A percentile compares a stretch with the other conserved stretches of the same genome.
These are phyloP conservation scores for Trichoderma sp. DNA, from an alignment of 2,329 filamentous ascomycete species.

Conservation along the genomic window DNA sequence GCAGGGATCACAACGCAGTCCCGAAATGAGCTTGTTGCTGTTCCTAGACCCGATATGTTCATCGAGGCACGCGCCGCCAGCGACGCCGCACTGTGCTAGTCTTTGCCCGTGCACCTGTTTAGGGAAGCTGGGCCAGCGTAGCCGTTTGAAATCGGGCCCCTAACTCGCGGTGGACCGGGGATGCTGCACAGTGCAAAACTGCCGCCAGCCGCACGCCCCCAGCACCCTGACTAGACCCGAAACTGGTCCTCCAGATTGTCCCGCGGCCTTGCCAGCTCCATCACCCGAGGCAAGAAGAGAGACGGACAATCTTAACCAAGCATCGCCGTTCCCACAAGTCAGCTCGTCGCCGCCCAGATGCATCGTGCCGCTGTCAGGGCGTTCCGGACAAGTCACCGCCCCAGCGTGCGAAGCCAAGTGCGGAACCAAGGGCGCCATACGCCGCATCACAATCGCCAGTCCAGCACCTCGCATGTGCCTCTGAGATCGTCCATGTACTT, in stretches of 20 bases:
- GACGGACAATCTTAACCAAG: constrained; percentile 1
- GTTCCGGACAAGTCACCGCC: constrained; percentile 65
- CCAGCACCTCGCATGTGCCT: constrained; percentile 44
- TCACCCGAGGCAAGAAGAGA: constrained; percentile 12
- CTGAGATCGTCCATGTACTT: constrained; percentile 72
- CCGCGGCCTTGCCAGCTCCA: constrained; percentile 17
- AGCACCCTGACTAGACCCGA: neutral
- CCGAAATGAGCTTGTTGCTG: constrained; percentile 13
- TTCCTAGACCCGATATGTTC: neutral
- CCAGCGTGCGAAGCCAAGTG: constrained; percentile 55
- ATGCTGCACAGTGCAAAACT: neutral
- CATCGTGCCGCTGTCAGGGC: constrained; percentile 68
- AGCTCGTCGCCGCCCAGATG: constrained; percentile 50
- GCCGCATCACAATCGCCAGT: constrained; percentile 29
- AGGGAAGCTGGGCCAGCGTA: neutral
- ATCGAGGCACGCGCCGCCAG: neutral
- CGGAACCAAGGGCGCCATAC: constrained; percentile 31
- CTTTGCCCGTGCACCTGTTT: neutral
- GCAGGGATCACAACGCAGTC: neutral
- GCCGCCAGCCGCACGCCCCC: neutral
- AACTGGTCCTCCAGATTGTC: constrained; percentile 10
- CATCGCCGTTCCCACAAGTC: constrained; percentile 5
- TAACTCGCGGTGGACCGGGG: neutral
- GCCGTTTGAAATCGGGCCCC: neutral
- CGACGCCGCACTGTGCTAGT: neutral